A percentile compares a stretch with the other conserved stretches of the same genome.
Conservation (phyloP, 1,139 yeast genomes). For the Trichomonascaceae sp. region DNA sequence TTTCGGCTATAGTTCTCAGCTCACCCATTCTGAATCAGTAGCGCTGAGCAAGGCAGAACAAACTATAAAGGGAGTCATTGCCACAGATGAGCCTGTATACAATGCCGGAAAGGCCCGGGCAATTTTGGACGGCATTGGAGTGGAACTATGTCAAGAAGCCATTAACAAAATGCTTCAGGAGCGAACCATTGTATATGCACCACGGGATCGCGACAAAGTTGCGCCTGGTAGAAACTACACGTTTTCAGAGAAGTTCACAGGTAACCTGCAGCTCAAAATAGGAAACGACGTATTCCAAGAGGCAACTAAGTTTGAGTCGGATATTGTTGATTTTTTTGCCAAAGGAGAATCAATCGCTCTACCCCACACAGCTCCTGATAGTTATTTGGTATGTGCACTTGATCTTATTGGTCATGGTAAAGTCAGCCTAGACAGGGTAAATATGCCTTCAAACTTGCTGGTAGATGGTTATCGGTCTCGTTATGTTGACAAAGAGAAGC, state of each 20-base stretch:
- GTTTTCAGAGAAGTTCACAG: conserved; percentile 52
- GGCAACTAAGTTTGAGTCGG: conserved; percentile 41
- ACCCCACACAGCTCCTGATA: conserved; percentile 53
- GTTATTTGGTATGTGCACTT: conserved; percentile 51
- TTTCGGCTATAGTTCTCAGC: conserved; percentile 14
- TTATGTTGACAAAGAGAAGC: conserved; percentile 51
- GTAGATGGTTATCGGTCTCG: conserved; percentile 58
- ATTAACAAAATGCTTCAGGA: conserved; percentile 48
- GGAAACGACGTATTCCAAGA: conserved; percentile 41
- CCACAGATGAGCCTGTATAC: conserved; percentile 47
- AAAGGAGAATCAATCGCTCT: conserved; percentile 48
- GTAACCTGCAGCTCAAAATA: conserved; percentile 38
- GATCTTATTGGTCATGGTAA: conserved; percentile 39
- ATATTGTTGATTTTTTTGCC: conserved; percentile 36
- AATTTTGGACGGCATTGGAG: conserved; percentile 41
- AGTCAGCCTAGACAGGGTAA: conserved; percentile 46
- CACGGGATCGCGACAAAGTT: conserved; percentile 42
- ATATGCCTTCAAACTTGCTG: conserved; percentile 40
- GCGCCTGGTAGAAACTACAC: conserved; percentile 42
- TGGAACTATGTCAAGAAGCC: conserved; percentile 44
- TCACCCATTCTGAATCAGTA: conserved; percentile 16
- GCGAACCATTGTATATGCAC: conserved; percentile 46
- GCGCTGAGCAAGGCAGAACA: conserved; percentile 27
- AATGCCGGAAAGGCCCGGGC: conserved; percentile 40
- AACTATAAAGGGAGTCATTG: conserved; percentile 51